These are phyloP conservation scores for Crithidia fasciculata DNA, from an alignment of 208 protist genomes.

Conservation along the genomic window DNA sequence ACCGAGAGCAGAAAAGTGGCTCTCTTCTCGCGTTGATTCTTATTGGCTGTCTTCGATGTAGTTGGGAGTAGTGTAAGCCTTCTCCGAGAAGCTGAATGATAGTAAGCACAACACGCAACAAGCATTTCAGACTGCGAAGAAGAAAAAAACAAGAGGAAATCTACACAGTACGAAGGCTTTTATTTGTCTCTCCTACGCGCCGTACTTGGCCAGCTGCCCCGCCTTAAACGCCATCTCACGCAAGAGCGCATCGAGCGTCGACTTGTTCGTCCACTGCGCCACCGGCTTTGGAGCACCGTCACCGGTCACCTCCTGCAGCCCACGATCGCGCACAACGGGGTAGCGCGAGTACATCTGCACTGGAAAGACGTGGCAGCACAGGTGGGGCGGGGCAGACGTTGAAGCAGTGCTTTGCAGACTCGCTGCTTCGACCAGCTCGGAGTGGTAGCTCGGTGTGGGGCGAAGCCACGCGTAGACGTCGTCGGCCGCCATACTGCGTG, in stretches of 20 bases:
- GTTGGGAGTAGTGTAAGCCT: too few species aligned
- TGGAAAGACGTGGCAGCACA: conserved; percentile 1
- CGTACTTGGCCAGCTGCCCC: conserved; percentile 67
- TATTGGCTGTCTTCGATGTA: too few species aligned
- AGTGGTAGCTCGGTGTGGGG: conserved; percentile 44
- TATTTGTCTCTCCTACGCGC: conserved; percentile 34
- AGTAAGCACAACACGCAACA: too few species aligned
- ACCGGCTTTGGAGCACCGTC: neutral
- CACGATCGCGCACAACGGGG: conserved; percentile 39
- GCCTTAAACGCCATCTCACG: conserved; percentile 69
- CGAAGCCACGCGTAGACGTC: conserved; percentile 41
- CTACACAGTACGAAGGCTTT: too few species aligned
- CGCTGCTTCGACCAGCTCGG: conserved; percentile 16
- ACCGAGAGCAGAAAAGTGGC: too few species aligned
- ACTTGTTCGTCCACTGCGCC: conserved; percentile 16
- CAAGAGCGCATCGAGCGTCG: conserved; percentile 50
- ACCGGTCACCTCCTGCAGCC: conserved; percentile 7
- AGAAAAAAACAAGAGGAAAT: neutral
- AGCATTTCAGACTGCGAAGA: neutral
- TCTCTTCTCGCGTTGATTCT: too few species aligned
- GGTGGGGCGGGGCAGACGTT: neutral
- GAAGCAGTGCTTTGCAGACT: neutral
- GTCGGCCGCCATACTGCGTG: neutral
- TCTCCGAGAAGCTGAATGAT: too few species aligned
- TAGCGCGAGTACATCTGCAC: conserved; percentile 40